Evolutionary conservation across 345 rosid species (phyloP), one percentile per base, ranked within the genome.

Genomic region (Mallotus nudiflorus): DNA sequence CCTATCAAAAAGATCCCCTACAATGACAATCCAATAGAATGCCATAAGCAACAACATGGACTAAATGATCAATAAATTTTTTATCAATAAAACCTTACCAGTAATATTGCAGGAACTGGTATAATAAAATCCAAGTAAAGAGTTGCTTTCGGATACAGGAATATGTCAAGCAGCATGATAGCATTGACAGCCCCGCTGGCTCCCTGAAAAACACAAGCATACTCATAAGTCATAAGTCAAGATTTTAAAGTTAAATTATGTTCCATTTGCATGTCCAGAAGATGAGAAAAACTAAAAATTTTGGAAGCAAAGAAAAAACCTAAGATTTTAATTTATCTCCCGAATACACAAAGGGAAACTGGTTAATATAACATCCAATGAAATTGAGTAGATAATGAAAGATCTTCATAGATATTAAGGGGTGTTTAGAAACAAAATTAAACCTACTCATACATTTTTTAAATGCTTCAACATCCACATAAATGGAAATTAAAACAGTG

Each of bases 131-230:
- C 87, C 0, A 93, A 48, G 81, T 78, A 84, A 20, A 93, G 65
- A 42, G 94, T 94, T 24, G 95, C 86, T 64, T 29, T 90, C 50
- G 98, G 97, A 77, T 84, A 70, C 72, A 94, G 77, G 83, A 94
- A 89, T 83, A 94, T 94, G 62, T 85, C 85, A 15, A 94, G 96
- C 76, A 91, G 84, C 89, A 92, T 82, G 72, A 94, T 87, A 66
- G 97, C 99, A 76, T 88, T 88, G 69, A 94, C 97, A 25, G 97
- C 97, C 62, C 93, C 98, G 66, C 97, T 94, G 19, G 97, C 93
- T 0, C 97, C 98, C 93, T 94, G 77, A 13, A 42, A 12, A 57
- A 55, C 27, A 65, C 18, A 68, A 78, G n/a, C 61, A 65, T 51
- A 51, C 9, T 50, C 19, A 15, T 48, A 27, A 60, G 40, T 8